Percentiles rank a stretch among this genome's conserved stretches.
phyloP scores from a whole-genome alignment of 2,329 filamentous ascomycete genomes.

The Neoascochyta sp. region DNA sequence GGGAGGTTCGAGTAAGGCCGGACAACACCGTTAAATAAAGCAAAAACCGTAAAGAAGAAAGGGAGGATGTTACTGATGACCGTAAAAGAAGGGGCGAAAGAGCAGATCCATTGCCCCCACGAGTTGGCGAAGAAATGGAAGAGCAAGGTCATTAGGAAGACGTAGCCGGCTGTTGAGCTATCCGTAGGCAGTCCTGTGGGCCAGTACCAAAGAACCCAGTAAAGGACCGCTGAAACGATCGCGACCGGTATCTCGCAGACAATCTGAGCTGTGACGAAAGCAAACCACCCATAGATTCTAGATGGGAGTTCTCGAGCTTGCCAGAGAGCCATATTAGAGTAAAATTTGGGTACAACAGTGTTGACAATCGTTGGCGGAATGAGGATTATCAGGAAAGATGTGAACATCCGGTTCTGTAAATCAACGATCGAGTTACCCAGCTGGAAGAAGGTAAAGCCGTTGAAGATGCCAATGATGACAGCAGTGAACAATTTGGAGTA shows the following conservation, averaged over 20 bases:
- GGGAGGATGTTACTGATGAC: constrained; percentile 71
- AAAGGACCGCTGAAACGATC: constrained; percentile 61
- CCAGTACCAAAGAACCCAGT: constrained; percentile 75
- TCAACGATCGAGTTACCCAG: constrained; percentile 62
- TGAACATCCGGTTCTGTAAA: constrained; percentile 77
- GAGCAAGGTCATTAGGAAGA: constrained; percentile 73
- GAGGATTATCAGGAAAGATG: constrained; percentile 56
- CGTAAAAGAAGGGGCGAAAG: constrained; percentile 74
- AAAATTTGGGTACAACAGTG: constrained; percentile 73
- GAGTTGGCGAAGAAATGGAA: constrained; percentile 72
- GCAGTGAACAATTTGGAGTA: constrained; percentile 73
- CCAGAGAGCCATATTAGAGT: constrained; percentile 68
- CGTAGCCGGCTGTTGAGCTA: constrained; percentile 65
- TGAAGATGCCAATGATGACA: constrained; percentile 71
- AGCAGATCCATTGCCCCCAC: constrained; percentile 83
- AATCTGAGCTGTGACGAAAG: constrained; percentile 69
- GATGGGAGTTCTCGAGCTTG: constrained; percentile 69
- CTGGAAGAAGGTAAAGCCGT: constrained; percentile 74
- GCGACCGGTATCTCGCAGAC: constrained; percentile 69
- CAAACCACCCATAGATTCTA: constrained; percentile 73
- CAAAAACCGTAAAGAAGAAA: constrained; percentile 78
- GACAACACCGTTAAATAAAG: constrained; percentile 73
- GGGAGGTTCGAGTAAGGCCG: constrained; percentile 62
- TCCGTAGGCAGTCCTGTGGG: constrained; percentile 66
- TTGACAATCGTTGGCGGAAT: constrained; percentile 71